Evolutionary conservation across 345 rosid genomes (phyloP).

Genomic region (Hibiscus tridactylites): DNA sequence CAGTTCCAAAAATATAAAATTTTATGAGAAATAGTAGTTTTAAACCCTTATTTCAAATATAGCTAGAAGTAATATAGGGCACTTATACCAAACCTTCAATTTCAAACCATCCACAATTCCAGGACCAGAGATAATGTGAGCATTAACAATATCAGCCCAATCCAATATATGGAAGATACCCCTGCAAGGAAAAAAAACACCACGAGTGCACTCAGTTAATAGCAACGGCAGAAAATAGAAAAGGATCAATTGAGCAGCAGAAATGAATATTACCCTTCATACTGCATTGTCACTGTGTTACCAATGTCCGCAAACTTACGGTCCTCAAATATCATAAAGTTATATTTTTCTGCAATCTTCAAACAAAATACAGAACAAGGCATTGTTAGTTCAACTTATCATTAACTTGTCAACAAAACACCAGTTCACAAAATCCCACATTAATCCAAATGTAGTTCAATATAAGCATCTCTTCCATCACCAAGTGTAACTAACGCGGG

Average conservation of each 20-base stretch:
- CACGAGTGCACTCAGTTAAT: neutral
- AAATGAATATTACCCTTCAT: slow-evolving; percentile 54
- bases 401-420: neutral
- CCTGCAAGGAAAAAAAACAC: slow-evolving; percentile 29
- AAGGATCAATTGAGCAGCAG: neutral
- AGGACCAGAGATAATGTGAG: slow-evolving; percentile 88
- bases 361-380: neutral
- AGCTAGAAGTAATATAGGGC: neutral
- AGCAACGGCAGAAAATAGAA: neutral
- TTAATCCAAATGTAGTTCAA: neutral
- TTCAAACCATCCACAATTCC: slow-evolving; percentile 93
- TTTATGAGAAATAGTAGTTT: slow-evolving; percentile 5
- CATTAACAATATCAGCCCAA: slow-evolving; percentile 94
- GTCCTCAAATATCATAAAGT: slow-evolving; percentile 89
- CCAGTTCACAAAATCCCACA: neutral
- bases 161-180: slow-evolving; percentile 77
- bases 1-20: neutral
- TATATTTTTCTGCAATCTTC: slow-evolving; percentile 83
- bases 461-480: neutral
- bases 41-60: neutral
- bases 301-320: slow-evolving; percentile 99
- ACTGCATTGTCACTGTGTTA: slow-evolving; percentile 97
- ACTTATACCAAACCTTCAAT: slow-evolving; percentile 52
- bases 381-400: neutral
- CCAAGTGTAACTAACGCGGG: neutral